Base-by-base conservation (phyloP, 495 filamentous ascomycete species). In the Astrothelium subdiscretum region DNA sequence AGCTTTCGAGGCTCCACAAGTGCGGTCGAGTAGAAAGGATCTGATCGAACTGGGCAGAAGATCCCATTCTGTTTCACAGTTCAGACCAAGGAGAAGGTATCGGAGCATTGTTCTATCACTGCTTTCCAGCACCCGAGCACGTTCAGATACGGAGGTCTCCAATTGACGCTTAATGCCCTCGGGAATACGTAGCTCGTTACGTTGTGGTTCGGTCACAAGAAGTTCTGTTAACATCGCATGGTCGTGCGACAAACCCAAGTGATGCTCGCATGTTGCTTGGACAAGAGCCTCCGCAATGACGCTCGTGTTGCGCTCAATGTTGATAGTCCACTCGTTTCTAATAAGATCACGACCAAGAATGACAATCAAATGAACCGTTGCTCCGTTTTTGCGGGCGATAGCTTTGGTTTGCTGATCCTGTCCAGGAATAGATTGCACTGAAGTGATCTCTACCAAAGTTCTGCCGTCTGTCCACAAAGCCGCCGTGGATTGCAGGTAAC, bases 201-300 rank as follows among this genome's bases (percentile, higher is more conserved):
- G 32, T 20, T 22, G 11, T 22, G 62, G 15, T 18, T 64, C 52
- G 35, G 65, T 64, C 11, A 66, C 66, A n/a, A 83, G 67, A 24
- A 83, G 73, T 15, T 81, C 79, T 13, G 76, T 66, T 42, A 82
- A 70, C 1, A 71, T 65, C 2, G 82, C 77, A 62, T 83, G 75
- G 51, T 80, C 75, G 64, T 83, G 80, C 12, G 75, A 74, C 59
- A 83, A 74, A 20, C 73, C 73, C 69, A 82, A 71, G 24, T 77
- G 69, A 5, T 75, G 71, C 66, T 84, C 78, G 0, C 74, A 75
- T 52, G 79, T 78, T 15, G 79, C 77, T 60, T 83, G 82, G 0
- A 83, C 63, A n/a, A 85, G 62, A 22, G 77, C 78, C 66, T 85
- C 81, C 0, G 81, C 81, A 59, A 83, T 79, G 24, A 78, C 70